Evolutionary conservation across 192 early-diverging fungal genomes (phyloP), one percentile per base, ranked within the genome.

Genomic region (Pilobolus umbonatus): DNA sequence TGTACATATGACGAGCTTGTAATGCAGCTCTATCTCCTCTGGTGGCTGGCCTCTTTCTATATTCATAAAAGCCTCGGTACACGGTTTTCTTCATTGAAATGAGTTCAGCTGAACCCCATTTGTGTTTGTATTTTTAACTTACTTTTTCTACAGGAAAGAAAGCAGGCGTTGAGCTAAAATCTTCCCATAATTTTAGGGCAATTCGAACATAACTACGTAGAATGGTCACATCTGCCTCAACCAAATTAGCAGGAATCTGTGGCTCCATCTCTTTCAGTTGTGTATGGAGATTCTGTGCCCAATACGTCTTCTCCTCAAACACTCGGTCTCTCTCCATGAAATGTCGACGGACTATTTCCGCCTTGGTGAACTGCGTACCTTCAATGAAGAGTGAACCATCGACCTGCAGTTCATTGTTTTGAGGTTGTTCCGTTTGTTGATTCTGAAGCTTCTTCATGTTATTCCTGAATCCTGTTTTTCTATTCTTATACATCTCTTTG

Each of bases 301-400:
- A 25, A 3, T 19, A 21, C 9, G 28, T 34, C 3, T 36, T 57
- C 40, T 53, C 61, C 19, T 61, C 64, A 17, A 51, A 35, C 36
- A 60, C 51, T 10, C 28, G 26, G 10, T 30, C 26, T 19, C n/a
- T 34, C 39, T 44, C 36, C n/a, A 49, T 47, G 7, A 4, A 40
- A 19, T 31, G n/a, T n/a, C 31, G 36, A 25, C 50, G 48, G 8
- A 7, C 3, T 5, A 2, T 8, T 30, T 62, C 60, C 5, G 44
- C 49, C 17, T 32, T 45, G 0, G 21, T 45, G 6, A 19, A 26
- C 4, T 51, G 30, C 15, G 29, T 15, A 25, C 8, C 35, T 58
- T 68, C 67, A 43, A 58, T 55, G 38, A 68, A 68, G n/a, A 68
- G 26, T 2, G 67, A 68, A 11, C 34, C 46, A 28, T 36, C 31